Base-by-base conservation (phyloP, 176 grass and related monocot genomes). In the Eleusine coracana region DNA sequence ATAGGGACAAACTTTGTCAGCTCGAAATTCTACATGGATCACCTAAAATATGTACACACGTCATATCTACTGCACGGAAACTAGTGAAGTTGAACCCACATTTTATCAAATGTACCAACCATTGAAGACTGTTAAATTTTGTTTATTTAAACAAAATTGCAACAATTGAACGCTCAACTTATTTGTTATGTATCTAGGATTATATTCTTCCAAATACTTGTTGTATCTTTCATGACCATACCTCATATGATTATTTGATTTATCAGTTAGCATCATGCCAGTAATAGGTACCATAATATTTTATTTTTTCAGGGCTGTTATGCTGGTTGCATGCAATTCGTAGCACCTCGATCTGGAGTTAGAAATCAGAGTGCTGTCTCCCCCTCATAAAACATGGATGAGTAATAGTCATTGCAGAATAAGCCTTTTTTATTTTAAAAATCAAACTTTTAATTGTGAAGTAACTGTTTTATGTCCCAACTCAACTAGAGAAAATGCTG, bases 401-500 rank as follows among this genome's bases (percentile, higher is more conserved):
- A 83, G 88, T 90, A 90, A 86, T 59, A 39, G 51, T 74, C n/a
- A 39, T 41, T 82, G 17, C 60, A 82, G 28, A 86, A 68, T 18
- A 68, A 62, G 0, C 39, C 39, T 5, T 73, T 18, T 50, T 88
- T 60, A 20, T 52, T 74, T 59, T 36, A 11, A 34, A 42, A 13
- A 36, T 62, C 31, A 52, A 67, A 3, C 16, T 23, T 80, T 77
- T 13, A 68, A 10, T 74, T 74, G 68, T 16, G 39, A 73, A 82
- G 74, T 68, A 71, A 68, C 16, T 5, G 7, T 58, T 58, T 25
- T 34, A 25, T 78, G 8, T 86, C 49, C 67, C n/a, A 61, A 79
- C 68, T 51, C 78, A 40, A 73, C 55, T 89, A 98, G 96, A 68
- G 93, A 95, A 81, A 95, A 90, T 87, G 76, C 78, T 71, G 75